Conservation (phyloP, 352 stramenopile genomes). For the Phytophthora pseudosyringae region DNA sequence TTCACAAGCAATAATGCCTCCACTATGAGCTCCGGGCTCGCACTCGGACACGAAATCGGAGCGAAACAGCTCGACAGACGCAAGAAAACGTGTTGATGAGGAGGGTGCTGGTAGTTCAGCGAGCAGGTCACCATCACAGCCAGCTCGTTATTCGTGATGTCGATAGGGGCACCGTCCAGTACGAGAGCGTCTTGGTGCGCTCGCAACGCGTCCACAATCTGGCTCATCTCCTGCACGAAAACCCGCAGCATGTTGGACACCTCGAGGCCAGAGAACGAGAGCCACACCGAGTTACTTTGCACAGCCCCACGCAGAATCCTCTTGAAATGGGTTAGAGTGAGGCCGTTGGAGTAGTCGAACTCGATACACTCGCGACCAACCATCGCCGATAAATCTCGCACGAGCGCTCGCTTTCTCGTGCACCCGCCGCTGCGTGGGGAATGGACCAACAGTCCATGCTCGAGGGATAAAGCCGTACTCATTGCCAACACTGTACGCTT, state of each 20-base stretch:
- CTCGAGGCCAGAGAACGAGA: slow-evolving; percentile 52
- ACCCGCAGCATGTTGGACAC: slow-evolving; percentile 35
- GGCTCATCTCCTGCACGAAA: slow-evolving; percentile 54
- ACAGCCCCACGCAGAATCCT: slow-evolving; percentile 47
- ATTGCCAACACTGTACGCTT: slow-evolving; percentile 63
- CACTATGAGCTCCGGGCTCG: slow-evolving; percentile 40
- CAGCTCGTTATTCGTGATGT: slow-evolving; percentile 44
- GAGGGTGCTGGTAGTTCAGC: slow-evolving; percentile 34
- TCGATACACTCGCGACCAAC: slow-evolving; percentile 51
- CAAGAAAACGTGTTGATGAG: slow-evolving; percentile 53
- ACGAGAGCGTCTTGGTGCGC: slow-evolving; percentile 38
- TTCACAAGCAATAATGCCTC: slow-evolving; percentile 44
- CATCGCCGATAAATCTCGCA: slow-evolving; percentile 51
- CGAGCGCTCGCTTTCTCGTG: slow-evolving; percentile 52
- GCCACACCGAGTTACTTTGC: slow-evolving; percentile 51
- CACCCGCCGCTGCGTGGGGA: slow-evolving; percentile 23
- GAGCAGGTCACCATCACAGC: slow-evolving; percentile 46
- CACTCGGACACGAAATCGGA: slow-evolving; percentile 43
- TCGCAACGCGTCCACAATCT: slow-evolving; percentile 53
- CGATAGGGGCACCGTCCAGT: slow-evolving; percentile 42
- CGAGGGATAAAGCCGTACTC: slow-evolving; percentile 58
- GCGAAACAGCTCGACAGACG: slow-evolving; percentile 52
- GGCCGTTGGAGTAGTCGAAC: slow-evolving; percentile 44
- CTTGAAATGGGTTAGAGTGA: slow-evolving; percentile 47
- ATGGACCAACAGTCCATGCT: slow-evolving; percentile 59